Evolutionary conservation across 2,329 filamentous ascomycete species (phyloP), one percentile per base, ranked within the genome.

Genomic region (Mycosphaerella sp.): DNA sequence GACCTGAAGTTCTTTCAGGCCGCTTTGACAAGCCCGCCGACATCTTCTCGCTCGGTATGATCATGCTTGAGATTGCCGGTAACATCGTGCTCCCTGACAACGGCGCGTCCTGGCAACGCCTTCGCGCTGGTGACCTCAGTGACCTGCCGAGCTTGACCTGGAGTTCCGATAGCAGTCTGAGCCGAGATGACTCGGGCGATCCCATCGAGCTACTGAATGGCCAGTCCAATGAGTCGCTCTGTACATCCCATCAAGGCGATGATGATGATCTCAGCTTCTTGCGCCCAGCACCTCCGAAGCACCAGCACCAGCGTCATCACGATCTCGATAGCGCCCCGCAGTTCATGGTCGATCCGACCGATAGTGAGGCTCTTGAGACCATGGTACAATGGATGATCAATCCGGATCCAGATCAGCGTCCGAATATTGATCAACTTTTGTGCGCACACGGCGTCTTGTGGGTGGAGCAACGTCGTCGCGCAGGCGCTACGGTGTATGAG

Each of bases 31-130:
- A 92, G 70, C 87, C 92, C 38, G 87, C 90, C 36, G 93, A 98
- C 70, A 81, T 98, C 48, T 98, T 96, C 71, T 89, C 93, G 9
- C 81, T 98, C 31, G 93, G 93, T 48, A 81, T 97, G 64, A 95
- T 97, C 70, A 87, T 95, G 69, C 82, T 96, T 47, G 93, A 98
- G 74, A 93, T 91, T 65, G 92, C 90, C 26, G 90, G 87, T 59
- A 98, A 98, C 66, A 90, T 95, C 48, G 85, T 89, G 59, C 84
- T 98, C 29, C 93, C 93, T 0, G 90, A 96, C 67, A 95, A 97
- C 62, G 93, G 93, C 44, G 80, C 84, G 12, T 88, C 86, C 12
- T 98, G 93, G 93, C 84, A 92, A 66, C 89, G 89, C 45, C 80
- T 98, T 45, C 84, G 93, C 46, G 87, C 87, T 53, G 92, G 90